Evolutionary conservation across 2,329 filamentous ascomycete species (phyloP).

Genomic region (Fusarium gaditjirri): DNA sequence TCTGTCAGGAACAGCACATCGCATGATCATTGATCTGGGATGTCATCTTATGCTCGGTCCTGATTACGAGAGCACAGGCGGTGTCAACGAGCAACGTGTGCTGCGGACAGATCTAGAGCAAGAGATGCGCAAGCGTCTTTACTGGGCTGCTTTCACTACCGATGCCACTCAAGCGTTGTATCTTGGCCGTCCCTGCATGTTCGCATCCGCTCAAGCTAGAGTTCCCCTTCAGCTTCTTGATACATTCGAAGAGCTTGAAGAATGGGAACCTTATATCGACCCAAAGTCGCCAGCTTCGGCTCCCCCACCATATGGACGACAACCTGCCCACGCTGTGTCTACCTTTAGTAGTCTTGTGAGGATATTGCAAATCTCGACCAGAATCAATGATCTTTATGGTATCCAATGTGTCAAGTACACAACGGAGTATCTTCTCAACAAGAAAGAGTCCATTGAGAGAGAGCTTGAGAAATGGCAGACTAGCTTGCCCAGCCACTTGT

Average conservation of each 20-base stretch:
- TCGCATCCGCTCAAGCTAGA: slow-evolving; percentile 47
- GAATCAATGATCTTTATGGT: slow-evolving; percentile 44
- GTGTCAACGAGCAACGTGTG: slow-evolving; percentile 42
- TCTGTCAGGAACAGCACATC: slow-evolving; percentile 51
- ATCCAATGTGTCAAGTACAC: slow-evolving; percentile 45
- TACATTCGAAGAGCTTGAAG: slow-evolving; percentile 50
- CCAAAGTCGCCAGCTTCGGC: slow-evolving; percentile 41
- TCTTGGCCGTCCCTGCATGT: slow-evolving; percentile 48
- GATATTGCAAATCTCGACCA: slow-evolving; percentile 45
- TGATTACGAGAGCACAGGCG: slow-evolving; percentile 41
- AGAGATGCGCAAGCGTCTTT: slow-evolving; percentile 50
- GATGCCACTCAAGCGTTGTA: slow-evolving; percentile 50
- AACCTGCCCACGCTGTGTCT: slow-evolving; percentile 45
- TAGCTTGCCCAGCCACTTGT: slow-evolving; percentile 40
- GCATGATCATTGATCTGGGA: slow-evolving; percentile 54
- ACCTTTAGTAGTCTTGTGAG: slow-evolving; percentile 45
- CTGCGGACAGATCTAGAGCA: slow-evolving; percentile 45
- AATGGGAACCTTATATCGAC: slow-evolving; percentile 49
- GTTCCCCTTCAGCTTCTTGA: slow-evolving; percentile 48
- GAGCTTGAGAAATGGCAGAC: slow-evolving; percentile 45
- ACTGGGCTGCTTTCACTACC: slow-evolving; percentile 50
- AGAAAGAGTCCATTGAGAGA: slow-evolving; percentile 42
- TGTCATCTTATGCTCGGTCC: slow-evolving; percentile 49
- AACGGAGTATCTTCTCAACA: slow-evolving; percentile 41
- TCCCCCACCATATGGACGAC: slow-evolving; percentile 42